Evolutionary conservation across 225 moss, liverwort and hornwort species (phyloP).

Genomic region (Neckera pumila): DNA sequence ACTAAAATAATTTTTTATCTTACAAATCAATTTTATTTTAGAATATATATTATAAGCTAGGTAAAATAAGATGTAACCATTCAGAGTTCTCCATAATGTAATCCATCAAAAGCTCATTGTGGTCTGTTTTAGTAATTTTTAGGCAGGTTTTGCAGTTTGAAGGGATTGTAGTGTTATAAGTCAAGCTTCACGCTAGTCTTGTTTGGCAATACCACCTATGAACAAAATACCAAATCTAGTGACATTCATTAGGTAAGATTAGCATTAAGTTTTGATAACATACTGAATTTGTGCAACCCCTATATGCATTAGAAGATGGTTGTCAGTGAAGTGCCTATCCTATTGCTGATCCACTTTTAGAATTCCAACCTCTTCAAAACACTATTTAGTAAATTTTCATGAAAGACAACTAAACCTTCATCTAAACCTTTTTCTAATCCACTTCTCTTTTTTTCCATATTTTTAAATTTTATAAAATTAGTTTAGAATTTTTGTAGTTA

Average conservation of each 20-base stretch:
- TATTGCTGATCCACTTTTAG: no score
- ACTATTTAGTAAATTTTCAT: no score
- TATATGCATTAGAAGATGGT: not conserved
- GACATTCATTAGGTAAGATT: not conserved
- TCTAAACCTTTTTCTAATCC: not conserved
- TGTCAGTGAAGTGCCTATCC: no score
- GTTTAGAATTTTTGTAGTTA: not conserved
- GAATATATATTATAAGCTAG: not conserved
- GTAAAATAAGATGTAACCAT: not conserved
- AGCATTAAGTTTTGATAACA: not conserved
- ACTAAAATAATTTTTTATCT: not conserved
- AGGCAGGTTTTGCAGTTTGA: not conserved
- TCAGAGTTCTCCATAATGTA: not conserved
- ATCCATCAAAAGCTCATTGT: not conserved
- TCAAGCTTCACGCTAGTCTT: not conserved
- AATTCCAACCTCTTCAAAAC: no score
- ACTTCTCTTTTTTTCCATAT: not conserved
- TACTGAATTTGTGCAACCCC: not conserved
- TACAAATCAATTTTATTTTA: not conserved
- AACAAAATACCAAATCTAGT: not conserved
- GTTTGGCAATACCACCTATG: not conserved
- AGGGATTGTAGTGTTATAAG: not conserved
- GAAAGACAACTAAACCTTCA: no score
- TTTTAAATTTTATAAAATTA: not conserved
- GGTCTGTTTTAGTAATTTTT: not conserved